These are phyloP conservation scores for Trichophyton verrucosum DNA, from an alignment of 2,329 filamentous ascomycete genomes.

Conservation along the genomic window DNA sequence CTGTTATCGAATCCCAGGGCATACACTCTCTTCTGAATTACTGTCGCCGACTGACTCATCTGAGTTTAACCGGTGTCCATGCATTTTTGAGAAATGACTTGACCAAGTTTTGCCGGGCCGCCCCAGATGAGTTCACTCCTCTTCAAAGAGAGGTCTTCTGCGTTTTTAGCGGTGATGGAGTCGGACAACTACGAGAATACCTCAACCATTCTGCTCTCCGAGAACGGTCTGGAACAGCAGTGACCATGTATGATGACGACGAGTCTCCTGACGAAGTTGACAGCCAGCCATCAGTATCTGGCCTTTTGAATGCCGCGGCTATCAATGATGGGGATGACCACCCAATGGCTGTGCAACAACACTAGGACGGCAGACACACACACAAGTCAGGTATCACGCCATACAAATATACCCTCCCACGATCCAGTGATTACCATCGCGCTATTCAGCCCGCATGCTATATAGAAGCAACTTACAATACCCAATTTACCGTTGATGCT, in stretches of 20 bases:
- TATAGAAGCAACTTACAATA: not conserved
- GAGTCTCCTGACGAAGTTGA: constrained; percentile 29
- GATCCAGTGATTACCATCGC: not conserved
- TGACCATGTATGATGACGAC: constrained; percentile 35
- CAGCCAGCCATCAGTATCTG: constrained; percentile 19
- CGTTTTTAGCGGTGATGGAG: constrained; percentile 84
- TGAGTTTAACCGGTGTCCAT: constrained; percentile 86
- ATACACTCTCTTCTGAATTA: constrained; percentile 81
- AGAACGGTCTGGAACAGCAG: constrained; percentile 28
- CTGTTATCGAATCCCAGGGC: constrained; percentile 45
- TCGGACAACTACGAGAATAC: constrained; percentile 62
- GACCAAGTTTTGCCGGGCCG: constrained; percentile 71
- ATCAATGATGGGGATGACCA: constrained; percentile 32
- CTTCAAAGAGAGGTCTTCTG: constrained; percentile 94
- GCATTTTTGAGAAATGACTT: constrained; percentile 81
- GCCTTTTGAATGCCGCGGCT: constrained; percentile 30
- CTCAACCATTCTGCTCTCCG: constrained; percentile 45
- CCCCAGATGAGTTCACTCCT: constrained; percentile 82
- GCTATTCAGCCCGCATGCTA: not conserved
- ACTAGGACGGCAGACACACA: not conserved
- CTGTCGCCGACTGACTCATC: constrained; percentile 82
- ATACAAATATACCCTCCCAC: not conserved
- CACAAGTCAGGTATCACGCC: not conserved
- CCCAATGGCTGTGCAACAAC: constrained; percentile 10
- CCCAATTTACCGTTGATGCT: not conserved